phyloP scores from a whole-genome alignment of 139 green algal species.

The Klebsormidium nitens region DNA sequence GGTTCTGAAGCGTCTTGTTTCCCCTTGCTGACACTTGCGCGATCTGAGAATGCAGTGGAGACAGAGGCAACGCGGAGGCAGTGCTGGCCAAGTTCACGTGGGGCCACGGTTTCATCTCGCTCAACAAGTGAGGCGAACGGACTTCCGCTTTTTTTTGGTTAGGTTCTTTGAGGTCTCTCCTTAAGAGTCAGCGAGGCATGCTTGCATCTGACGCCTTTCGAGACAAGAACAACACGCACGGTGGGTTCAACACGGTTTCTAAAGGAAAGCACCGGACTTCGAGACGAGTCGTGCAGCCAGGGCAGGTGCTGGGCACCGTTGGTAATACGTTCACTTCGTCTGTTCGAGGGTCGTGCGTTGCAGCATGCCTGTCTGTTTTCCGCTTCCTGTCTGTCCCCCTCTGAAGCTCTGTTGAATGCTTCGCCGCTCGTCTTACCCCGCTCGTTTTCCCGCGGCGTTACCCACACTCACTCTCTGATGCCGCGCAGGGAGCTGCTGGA shows the following conservation, averaged over 20 bases:
- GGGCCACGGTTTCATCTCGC: constrained; percentile 83
- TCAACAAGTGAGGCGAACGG: constrained; percentile 67
- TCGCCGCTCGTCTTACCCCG: too few relatives aligned
- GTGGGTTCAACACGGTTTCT: too few relatives aligned
- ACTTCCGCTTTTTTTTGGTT: neutral
- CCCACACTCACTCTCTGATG: neutral
- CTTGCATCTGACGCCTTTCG: neutral
- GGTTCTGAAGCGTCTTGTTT: neutral
- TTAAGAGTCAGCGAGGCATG: neutral
- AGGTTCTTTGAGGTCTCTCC: neutral
- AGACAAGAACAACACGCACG: neutral
- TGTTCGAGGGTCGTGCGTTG: neutral
- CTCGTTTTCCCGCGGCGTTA: neutral
- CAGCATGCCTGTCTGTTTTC: neutral
- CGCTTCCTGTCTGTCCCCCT: constrained; percentile 1
- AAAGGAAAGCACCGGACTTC: too few relatives aligned
- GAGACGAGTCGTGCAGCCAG: too few relatives aligned
- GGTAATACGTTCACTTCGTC: neutral
- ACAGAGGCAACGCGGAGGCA: constrained; percentile 39
- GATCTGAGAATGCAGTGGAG: constrained; percentile 28
- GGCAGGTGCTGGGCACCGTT: too few relatives aligned
- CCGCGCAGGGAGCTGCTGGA: constrained; percentile 64
- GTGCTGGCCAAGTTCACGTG: constrained; percentile 53
- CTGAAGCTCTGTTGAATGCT: too few relatives aligned
- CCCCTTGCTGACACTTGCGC: neutral